phyloP scores from a whole-genome alignment of 345 rosid species.

The Citrus australasica region DNA sequence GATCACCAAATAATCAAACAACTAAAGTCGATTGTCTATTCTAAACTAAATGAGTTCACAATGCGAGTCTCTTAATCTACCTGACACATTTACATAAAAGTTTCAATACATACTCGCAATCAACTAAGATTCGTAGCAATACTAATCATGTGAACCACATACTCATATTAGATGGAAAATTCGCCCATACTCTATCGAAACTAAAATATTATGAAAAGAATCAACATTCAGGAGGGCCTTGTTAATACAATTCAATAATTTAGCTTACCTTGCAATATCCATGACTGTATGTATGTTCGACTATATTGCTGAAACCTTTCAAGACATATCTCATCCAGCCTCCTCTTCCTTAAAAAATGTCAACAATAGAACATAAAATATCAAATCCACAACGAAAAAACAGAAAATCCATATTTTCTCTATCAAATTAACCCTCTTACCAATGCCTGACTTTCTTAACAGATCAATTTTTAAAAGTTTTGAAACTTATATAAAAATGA shows the following conservation, averaged over 20 bases:
- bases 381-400: neutral
- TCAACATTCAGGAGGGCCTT: neutral
- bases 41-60: neutral
- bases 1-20: constrained; percentile 2
- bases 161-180: neutral
- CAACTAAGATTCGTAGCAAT: neutral
- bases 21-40: neutral
- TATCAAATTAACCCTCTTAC: neutral
- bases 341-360: constrained; percentile 49
- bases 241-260: constrained; percentile 8
- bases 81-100: neutral
- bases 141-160: neutral
- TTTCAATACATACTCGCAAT: too few species aligned
- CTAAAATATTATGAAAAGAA: neutral
- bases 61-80: neutral
- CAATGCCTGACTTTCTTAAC: neutral
- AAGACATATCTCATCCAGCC: constrained; percentile 89
- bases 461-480: neutral
- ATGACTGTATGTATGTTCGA: constrained; percentile 74
- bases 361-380: neutral
- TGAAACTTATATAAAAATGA: neutral
- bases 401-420: neutral
- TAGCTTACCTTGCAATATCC: constrained; percentile 82
- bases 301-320: constrained; percentile 93
- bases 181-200: neutral